Percentiles rank a stretch among this genome's conserved stretches.
Evolutionary conservation across 1,139 yeast species (phyloP).

Genomic region (Chernovozyma aurita): DNA sequence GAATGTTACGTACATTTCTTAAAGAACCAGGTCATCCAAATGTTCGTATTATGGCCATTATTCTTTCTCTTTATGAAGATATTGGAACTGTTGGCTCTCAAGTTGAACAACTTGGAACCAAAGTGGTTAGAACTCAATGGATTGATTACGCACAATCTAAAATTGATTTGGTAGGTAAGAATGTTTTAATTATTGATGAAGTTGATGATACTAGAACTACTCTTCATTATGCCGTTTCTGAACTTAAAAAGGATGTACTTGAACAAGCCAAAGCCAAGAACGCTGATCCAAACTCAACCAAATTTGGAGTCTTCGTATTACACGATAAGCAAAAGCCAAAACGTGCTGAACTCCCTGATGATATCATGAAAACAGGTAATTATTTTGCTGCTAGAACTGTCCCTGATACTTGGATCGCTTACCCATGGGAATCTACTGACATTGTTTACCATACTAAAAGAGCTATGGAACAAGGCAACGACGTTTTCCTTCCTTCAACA

Average conservation of each 20-base stretch:
- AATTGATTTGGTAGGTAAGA: conserved; percentile 72
- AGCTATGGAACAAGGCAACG: conserved; percentile 73
- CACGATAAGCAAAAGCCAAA: conserved; percentile 91
- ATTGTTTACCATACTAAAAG: conserved; percentile 80
- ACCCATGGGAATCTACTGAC: conserved; percentile 95
- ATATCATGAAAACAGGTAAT: conserved; percentile 59
- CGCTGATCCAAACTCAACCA: conserved; percentile 53
- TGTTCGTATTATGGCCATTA: conserved; percentile 91
- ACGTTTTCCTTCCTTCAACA: conserved; percentile 41
- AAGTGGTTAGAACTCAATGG: conserved; percentile 95
- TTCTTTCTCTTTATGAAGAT: conserved; percentile 85
- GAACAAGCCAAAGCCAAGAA: conserved; percentile 49
- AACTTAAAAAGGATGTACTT: conserved; percentile 77
- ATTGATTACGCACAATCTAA: conserved; percentile 72
- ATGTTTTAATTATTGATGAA: conserved; percentile 82
- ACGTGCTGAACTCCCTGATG: conserved; percentile 70
- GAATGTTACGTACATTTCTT: conserved; percentile 86
- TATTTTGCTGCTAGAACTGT: conserved; percentile 90
- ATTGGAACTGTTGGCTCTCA: conserved; percentile 55
- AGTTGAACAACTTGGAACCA: conserved; percentile 70
- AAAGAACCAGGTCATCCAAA: conserved; percentile 84
- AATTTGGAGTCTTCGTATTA: conserved; percentile 83
- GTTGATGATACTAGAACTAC: conserved; percentile 97
- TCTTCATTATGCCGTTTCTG: conserved; percentile 84
- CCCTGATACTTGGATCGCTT: conserved; percentile 94